Base-by-base conservation (phyloP, 768 basidiomycete genomes). In the Tricholomella constricta region DNA sequence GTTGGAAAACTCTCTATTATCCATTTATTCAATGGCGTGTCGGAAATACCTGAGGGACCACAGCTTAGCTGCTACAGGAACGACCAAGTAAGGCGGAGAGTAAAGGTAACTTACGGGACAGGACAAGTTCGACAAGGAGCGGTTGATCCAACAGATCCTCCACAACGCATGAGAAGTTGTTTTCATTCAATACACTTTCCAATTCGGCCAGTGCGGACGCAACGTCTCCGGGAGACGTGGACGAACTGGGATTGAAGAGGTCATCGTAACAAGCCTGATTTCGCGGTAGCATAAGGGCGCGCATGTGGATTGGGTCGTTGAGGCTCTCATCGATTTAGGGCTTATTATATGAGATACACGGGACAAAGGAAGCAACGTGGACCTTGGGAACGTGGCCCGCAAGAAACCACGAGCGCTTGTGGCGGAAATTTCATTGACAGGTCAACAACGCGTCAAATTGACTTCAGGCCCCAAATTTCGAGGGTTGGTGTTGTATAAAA, bases 1-100 rank as follows among this genome's bases (percentile, higher is more conserved):
- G 44, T 51, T 1, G 75, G 76, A 46, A 73, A 78, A 14, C 54
- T 47, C 14, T 65, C 55, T 15, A 76, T 15, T 25, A 78, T 69
- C 62, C 60, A 69, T 32, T 29, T 17, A 35, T 58, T 51, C 20
- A 73, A 48, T 9, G 45, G 52, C 19, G 48, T 12, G 20, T 47
- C 45, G 32, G 51, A 41, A 19, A 66, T 52, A 29, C 48, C 61
- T 65, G 26, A 32, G 20, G 26, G 49, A 36, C 20, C 15, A 40
- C 31, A 19, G 22, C 9, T 34, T 17, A 3, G 45, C 31, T 3
- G 37, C 49, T 6, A 58, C 31, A 46, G 47, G 34, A 25, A 52
- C 38, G 3, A 32, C n/a, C 10, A 32, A 32, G 3, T 4, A 32
- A 57, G 31, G 17, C 32, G 35, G 12, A 49, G 29, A 23, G 36